Conservation (phyloP, 2,329 filamentous ascomycete genomes). For the Lasiodiplodia hormozganensis region DNA sequence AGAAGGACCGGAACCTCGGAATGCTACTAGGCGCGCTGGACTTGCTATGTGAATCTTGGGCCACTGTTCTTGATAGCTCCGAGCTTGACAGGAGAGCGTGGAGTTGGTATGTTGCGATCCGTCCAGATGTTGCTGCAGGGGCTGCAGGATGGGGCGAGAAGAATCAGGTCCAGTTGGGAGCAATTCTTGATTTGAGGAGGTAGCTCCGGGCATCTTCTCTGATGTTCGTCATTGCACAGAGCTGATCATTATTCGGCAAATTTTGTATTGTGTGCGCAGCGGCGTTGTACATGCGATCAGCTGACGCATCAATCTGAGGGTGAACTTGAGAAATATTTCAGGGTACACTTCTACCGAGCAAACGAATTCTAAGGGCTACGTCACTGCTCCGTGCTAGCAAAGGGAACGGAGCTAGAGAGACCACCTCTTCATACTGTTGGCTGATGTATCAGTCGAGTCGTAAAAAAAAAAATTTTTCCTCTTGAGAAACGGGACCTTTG, state of each 20-base stretch:
- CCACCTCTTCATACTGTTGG: not conserved
- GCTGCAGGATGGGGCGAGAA: slow-evolving; percentile 85
- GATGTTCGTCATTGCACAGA: slow-evolving; percentile 12
- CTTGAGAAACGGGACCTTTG: too few relatives aligned
- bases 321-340: not conserved
- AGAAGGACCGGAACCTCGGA: slow-evolving; percentile 74
- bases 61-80: slow-evolving; percentile 62
- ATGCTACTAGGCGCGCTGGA: slow-evolving; percentile 74
- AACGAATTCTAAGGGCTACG: not conserved
- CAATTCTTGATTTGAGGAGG: slow-evolving; percentile 56
- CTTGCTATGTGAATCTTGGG: slow-evolving; percentile 77
- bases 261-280: not conserved
- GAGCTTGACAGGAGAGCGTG: slow-evolving; percentile 81
- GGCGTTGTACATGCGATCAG: not conserved
- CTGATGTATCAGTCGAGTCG: not conserved
- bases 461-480: not conserved
- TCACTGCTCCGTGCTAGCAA: slow-evolving; percentile 1
- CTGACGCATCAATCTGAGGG: not conserved
- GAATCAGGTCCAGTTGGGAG: slow-evolving; percentile 69
- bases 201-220: slow-evolving; percentile 2
- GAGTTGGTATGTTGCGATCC: slow-evolving; percentile 79
- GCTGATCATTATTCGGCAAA: slow-evolving; percentile 4
- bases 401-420: not conserved
- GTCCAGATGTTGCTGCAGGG: slow-evolving; percentile 78
- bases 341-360: not conserved